phyloP scores from a whole-genome alignment of 2,329 filamentous ascomycete species.

The Botrytis tulipae region DNA sequence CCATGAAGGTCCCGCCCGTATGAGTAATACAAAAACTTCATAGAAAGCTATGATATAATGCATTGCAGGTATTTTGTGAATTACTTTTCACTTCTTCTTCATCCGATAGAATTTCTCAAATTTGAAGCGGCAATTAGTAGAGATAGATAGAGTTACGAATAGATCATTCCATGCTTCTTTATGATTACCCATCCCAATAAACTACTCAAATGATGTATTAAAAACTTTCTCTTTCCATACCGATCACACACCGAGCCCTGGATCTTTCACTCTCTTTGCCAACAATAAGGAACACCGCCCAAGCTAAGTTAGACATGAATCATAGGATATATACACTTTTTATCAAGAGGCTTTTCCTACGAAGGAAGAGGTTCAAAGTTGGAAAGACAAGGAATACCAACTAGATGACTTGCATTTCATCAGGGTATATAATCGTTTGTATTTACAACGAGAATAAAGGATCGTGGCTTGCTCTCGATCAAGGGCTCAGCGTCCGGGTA shows the following conservation, averaged over 20 bases:
- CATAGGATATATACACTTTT: no score
- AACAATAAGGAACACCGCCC: background rate
- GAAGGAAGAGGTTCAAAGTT: no score
- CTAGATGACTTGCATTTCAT: background rate
- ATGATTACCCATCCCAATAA: background rate
- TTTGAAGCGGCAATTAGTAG: background rate
- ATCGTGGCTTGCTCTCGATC: background rate
- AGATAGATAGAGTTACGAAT: background rate
- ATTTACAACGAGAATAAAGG: no score
- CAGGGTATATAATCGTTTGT: background rate
- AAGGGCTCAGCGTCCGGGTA: no score
- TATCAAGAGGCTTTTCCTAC: no score
- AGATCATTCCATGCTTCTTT: background rate
- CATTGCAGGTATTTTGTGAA: background rate
- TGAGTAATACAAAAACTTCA: no score
- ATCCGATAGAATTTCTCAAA: background rate
- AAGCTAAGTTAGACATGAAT: no score
- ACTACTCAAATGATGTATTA: background rate
- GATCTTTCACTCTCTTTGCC: background rate
- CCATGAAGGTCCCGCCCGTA: background rate
- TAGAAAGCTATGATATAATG: background rate
- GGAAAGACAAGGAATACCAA: background rate
- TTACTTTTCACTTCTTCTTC: background rate
- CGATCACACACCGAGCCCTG: background rate
- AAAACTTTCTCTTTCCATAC: background rate